Conservation (phyloP, 371 early-diverging fungal genomes). For the Mortierella sp. region DNA sequence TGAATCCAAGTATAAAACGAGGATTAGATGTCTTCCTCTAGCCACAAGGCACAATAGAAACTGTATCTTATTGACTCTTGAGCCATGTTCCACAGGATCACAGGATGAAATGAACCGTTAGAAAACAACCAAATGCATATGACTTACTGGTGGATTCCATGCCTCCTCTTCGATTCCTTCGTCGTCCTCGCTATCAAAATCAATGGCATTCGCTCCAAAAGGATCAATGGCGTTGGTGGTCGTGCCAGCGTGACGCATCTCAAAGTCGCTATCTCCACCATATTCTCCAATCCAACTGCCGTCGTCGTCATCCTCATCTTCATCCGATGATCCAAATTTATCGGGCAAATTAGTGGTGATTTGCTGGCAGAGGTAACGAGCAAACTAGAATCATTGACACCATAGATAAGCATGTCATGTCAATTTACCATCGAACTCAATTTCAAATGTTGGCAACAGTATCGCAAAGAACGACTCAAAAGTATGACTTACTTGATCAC, state of each 20-base stretch:
- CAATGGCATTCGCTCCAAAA: slow-evolving; percentile 16
- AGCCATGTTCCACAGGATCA: not conserved
- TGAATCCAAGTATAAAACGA: not conserved
- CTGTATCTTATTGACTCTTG: not conserved
- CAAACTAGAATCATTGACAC: slow-evolving; percentile 58
- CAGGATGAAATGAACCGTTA: not conserved
- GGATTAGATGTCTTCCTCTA: no score
- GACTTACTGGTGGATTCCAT: slow-evolving; percentile 40
- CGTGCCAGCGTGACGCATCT: slow-evolving; percentile 25
- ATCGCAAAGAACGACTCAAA: not conserved
- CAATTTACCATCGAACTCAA: no score
- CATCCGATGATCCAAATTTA: slow-evolving; percentile 64
- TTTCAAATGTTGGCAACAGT: no score
- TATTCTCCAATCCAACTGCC: slow-evolving; percentile 54
- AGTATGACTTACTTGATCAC: slow-evolving; percentile 55
- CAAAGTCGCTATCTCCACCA: slow-evolving; percentile 39
- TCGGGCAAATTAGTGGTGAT: slow-evolving; percentile 72
- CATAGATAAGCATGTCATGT: slow-evolving; percentile 15
- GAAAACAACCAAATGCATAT: not conserved
- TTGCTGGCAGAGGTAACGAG: slow-evolving; percentile 74
- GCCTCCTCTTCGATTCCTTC: slow-evolving; percentile 50
- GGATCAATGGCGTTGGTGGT: slow-evolving; percentile 18
- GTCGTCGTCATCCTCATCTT: slow-evolving; percentile 69
- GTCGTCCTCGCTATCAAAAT: slow-evolving; percentile 44
- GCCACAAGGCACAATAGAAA: not conserved